A percentile compares a stretch with the other conserved stretches of the same genome.
These are phyloP conservation scores for Capsicum baccatum DNA, from an alignment of 257 asterid genomes.

Conservation along the genomic window DNA sequence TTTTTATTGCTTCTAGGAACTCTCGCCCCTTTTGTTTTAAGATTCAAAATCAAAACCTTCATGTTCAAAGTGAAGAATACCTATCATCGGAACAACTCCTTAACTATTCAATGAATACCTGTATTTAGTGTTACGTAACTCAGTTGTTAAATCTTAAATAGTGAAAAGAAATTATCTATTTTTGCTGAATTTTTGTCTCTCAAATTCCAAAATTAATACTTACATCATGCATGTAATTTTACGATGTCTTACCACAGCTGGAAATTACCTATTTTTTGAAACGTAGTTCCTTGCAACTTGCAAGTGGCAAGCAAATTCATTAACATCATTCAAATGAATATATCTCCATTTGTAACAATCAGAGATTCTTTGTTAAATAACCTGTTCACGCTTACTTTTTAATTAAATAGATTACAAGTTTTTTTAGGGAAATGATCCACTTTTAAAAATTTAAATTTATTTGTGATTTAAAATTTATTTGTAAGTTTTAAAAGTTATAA, in stretches of 20 bases:
- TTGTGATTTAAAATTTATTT: too few species aligned
- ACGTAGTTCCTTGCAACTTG: not conserved
- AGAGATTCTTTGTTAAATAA: not conserved
- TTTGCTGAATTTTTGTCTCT: not conserved
- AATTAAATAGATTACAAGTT: too few species aligned
- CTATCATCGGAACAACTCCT: too few species aligned
- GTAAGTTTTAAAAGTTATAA: too few species aligned
- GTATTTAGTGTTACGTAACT: not conserved
- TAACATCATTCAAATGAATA: not conserved
- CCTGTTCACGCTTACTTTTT: too few species aligned
- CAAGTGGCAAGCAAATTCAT: not conserved
- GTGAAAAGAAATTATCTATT: not conserved
- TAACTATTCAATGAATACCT: not conserved
- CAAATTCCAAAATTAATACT: not conserved
- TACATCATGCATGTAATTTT: not conserved
- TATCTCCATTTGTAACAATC: not conserved
- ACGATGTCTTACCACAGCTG: slow-evolving; percentile 39
- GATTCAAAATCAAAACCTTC: too few species aligned
- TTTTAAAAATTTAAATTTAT: too few species aligned
- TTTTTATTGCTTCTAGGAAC: too few species aligned
- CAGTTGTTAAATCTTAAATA: not conserved
- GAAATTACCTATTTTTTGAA: slow-evolving; percentile 28
- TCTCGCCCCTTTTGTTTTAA: too few species aligned
- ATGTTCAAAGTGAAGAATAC: too few species aligned
- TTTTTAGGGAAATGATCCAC: too few species aligned